Evolutionary conservation across 2,329 filamentous ascomycete species (phyloP).

Genomic region (Colletotrichum sp.): DNA sequence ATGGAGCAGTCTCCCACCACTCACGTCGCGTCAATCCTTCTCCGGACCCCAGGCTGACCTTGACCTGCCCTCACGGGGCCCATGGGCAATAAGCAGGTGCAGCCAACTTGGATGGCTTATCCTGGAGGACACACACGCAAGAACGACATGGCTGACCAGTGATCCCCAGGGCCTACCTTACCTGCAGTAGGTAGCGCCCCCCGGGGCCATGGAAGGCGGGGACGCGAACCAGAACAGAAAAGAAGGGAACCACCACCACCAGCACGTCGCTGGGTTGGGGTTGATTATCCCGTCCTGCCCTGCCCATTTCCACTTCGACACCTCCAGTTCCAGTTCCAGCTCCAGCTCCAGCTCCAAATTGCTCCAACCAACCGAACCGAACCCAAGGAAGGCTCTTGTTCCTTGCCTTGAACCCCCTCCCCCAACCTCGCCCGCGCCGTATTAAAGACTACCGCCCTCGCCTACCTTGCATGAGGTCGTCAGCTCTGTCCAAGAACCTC

Average conservation of each 20-base stretch:
- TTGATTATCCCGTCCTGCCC: not conserved
- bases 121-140: not conserved
- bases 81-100: not conserved
- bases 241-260: not conserved
- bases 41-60: constrained; percentile 13
- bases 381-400: not conserved
- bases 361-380: not conserved
- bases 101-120: constrained; percentile 1
- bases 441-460: constrained; percentile 5
- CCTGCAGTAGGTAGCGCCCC: not conserved
- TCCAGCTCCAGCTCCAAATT: not conserved
- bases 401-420: not conserved
- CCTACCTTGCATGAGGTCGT: not conserved
- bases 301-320: not conserved
- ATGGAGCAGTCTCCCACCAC: constrained; percentile 1
- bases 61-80: not conserved
- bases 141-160: not conserved
- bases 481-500: not conserved
- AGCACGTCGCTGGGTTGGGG: constrained; percentile 10
- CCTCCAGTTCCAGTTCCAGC: not conserved
- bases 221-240: not conserved
- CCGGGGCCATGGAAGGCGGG: constrained; percentile 7
- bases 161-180: not conserved
- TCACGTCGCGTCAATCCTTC: constrained; percentile 14
- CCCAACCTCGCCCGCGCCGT: not conserved